Base-by-base conservation (phyloP, 2,329 filamentous ascomycete genomes). In the Berkeleyomyces basicola region DNA sequence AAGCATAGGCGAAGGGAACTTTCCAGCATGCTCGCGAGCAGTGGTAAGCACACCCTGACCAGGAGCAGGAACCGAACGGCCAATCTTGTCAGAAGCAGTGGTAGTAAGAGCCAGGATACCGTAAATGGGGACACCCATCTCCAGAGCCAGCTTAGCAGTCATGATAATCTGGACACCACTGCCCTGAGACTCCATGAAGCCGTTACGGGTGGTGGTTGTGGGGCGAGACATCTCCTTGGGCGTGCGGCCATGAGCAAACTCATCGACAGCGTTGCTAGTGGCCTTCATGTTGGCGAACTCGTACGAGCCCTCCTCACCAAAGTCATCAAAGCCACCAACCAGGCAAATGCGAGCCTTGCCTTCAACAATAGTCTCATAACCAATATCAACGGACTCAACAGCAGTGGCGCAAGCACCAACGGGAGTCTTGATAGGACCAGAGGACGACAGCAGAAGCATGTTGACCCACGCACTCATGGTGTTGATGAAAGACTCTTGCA, bases 241-340 rank as follows among this genome's bases (percentile, higher is more conserved):
- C 59, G 93, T 97, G 67, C 93, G 89, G 58, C 93, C 93, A 70
- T 97, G 93, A 7, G 85, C 90, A 69, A 99, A 89, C 74, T 99
- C 95, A 68, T 97, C 91, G 66, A 96, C 87, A 36, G 92, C 91
- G 72, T 97, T 99, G 82, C 91, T 96, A 63, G 93, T 99, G 65
- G 93, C 93, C 77, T 96, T 95, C 93, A 99, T 99, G 80, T 99
- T 99, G 79, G 93, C 93, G 73, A 99, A 99, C 75, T 99, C 93
- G 71, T 96, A 99, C 1, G 93, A 99, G 61, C 93, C 95, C 77
- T 99, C 93, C 77, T 99, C 93, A 71, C 95, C 90, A 79, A 99
- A 96, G 76, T 99, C 95, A 77, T 99, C 93, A 71, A 99, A 97
- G 68, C 93, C 93, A 82, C 93, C 93, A 65, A 99, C 95, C 67